Percentiles rank a stretch among this genome's conserved stretches.
phyloP scores from a whole-genome alignment of 2,329 filamentous ascomycete genomes.

The Colletotrichum musae region DNA sequence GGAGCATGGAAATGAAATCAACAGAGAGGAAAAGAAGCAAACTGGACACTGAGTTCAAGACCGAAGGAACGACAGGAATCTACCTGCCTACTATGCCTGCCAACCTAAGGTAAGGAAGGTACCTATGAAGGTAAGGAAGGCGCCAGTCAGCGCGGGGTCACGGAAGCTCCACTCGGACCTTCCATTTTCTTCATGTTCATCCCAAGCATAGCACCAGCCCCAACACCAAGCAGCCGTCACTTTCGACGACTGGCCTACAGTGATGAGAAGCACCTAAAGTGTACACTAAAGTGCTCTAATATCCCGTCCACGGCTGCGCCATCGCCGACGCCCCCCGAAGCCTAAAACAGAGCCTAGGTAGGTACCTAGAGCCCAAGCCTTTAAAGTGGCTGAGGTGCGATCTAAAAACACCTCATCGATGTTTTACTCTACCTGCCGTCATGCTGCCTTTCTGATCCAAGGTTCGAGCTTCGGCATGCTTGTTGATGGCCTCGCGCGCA shows the following conservation, averaged over 20 bases:
- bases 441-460: background rate
- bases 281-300: no score
- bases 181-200: slow-evolving; percentile 25
- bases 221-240: background rate
- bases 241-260: background rate
- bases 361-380: background rate
- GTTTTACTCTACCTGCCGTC: background rate
- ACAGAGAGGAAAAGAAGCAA: no score
- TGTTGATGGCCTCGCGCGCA: slow-evolving; percentile 10
- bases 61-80: no score
- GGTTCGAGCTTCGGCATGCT: background rate
- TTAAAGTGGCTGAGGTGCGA: background rate
- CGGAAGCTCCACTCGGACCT: slow-evolving; percentile 13
- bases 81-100: no score
- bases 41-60: no score
- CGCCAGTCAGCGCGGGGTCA: slow-evolving; percentile 26
- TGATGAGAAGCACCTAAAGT: no score
- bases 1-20: no score
- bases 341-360: slow-evolving; percentile 3
- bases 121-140: background rate
- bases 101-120: no score
- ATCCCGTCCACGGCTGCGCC: slow-evolving; percentile 15
- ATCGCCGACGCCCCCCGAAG: slow-evolving; percentile 33
- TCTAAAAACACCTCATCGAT: slow-evolving; percentile 24
- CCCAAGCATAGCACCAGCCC: background rate